Base-by-base conservation (phyloP, 306 rosid genomes). In the Medicago arabica region DNA sequence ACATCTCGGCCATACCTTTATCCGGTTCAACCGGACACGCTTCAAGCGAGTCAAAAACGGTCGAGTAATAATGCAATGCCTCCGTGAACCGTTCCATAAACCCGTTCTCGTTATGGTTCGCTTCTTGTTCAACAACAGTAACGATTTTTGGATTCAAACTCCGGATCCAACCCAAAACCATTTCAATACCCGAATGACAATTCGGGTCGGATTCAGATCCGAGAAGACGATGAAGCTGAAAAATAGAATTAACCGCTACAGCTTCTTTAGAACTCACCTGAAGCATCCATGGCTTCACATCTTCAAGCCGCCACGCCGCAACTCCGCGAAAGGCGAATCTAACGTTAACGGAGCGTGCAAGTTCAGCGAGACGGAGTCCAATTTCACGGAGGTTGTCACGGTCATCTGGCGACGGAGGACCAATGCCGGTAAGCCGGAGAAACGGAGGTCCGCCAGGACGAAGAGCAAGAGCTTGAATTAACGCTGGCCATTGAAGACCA, bases 231-330 rank as follows among this genome's bases (percentile, higher is more conserved):
- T 91, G 98, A 13, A 93, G 94, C 72, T 93, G 98, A 94, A 91
- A 69, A 73, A 93, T 78, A 7, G 97, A 89, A 79, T 93, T 93
- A 6, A 93, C 91, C 2, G 97, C 98, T 11, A 93, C 89, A 0
- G 94, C 96, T 23, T 93, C 98, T 47, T 88, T 85, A 0, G 96
- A 83, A 23, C 77, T 75, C 25, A 88, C 92, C 78, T 91, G 88
- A 1, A 93, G 92, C 97, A 93, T 91, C 97, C 98, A 89, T 21
- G 96, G 98, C 80, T 88, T 86, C 63, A 93, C 97, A 44, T 93
- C 98, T 67, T 93, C 98, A 0, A 93, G 87, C 71, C 96, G 54
- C 15, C 80, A 43, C 25, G 98, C 97, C 18, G 98, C 96, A 3
- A 93, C 98, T 0, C 98, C 98, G 0, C 97, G 97, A 17, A 93